phyloP scores from a whole-genome alignment of 176 grass and related monocot species.

The Puccinellia tenuiflora region DNA sequence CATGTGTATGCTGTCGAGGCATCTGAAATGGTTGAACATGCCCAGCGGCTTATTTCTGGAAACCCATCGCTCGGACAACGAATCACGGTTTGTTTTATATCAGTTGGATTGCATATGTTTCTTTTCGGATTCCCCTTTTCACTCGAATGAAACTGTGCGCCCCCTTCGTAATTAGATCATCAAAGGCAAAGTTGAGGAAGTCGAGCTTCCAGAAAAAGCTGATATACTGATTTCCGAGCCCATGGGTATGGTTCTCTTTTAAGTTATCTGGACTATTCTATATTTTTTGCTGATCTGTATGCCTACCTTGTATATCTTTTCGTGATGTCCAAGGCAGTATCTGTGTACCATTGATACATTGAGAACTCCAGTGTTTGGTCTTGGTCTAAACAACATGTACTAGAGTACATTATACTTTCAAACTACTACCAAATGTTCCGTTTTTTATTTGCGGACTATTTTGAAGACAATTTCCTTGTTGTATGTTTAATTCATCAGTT shows the following conservation, averaged over 20 bases:
- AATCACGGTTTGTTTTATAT: slow-evolving; percentile 79
- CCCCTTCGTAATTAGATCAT: slow-evolving; percentile 49
- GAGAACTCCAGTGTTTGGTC: neutral
- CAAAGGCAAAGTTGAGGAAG: slow-evolving; percentile 97
- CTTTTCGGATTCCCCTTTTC: neutral
- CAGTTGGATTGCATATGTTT: slow-evolving; percentile 22
- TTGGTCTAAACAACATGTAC: neutral
- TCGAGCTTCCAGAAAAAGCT: slow-evolving; percentile 97
- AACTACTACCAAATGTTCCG: neutral
- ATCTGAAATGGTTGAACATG: slow-evolving; percentile 98
- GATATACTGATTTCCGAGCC: slow-evolving; percentile 98
- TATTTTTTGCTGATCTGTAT: neutral
- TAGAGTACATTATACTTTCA: neutral
- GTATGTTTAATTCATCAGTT: neutral
- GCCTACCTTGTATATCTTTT: neutral
- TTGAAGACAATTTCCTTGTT: neutral
- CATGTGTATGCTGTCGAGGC: slow-evolving; percentile 99
- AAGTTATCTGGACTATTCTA: neutral
- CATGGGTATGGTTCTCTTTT: slow-evolving; percentile 59
- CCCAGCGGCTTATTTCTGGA: slow-evolving; percentile 74
- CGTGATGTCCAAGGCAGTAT: neutral
- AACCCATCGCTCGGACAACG: slow-evolving; percentile 82
- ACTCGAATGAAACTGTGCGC: neutral
- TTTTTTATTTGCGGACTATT: neutral
- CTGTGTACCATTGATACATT: neutral